Conservation (phyloP, 2,329 filamentous ascomycete species). For the Fonsecaea erecta region DNA sequence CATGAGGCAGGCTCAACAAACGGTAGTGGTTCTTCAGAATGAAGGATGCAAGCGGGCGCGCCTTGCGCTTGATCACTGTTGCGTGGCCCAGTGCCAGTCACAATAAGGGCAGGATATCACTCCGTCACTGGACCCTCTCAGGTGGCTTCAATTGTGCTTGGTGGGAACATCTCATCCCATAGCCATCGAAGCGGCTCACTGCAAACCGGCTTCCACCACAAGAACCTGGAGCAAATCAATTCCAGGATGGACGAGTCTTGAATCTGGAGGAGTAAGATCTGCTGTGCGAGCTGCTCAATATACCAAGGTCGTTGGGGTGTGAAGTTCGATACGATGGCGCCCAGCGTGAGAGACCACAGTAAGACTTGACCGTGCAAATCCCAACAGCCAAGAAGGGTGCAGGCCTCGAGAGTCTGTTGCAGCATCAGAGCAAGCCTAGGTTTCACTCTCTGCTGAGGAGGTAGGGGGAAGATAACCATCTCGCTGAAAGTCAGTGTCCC, state of each 20-base stretch:
- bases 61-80: neutral
- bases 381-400: conserved; percentile 17
- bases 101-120: neutral
- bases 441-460: conserved; percentile 24
- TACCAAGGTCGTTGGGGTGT: conserved; percentile 24
- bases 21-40: neutral
- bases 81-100: neutral
- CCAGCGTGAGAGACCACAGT: conserved; percentile 27
- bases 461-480: conserved; percentile 31
- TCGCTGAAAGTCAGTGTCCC: conserved; percentile 30
- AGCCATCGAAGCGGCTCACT: conserved; percentile 18
- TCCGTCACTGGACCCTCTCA: neutral
- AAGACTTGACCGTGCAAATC: conserved; percentile 28
- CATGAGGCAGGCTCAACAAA: conserved; percentile 1
- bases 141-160: neutral
- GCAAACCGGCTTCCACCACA: conserved; percentile 34
- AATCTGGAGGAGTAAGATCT: conserved; percentile 19
- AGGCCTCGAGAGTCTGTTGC: conserved; percentile 22
- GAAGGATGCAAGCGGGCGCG: neutral
- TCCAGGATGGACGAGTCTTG: conserved; percentile 25
- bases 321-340: conserved; percentile 26
- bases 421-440: conserved; percentile 22
- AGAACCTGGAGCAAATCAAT: conserved; percentile 23
- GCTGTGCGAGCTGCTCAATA: conserved; percentile 21
- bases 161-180: conserved; percentile 26